A percentile compares a stretch with the other conserved stretches of the same genome.
phyloP scores from a whole-genome alignment of 2,329 filamentous ascomycete genomes.

The Hansfordia pulvinata region DNA sequence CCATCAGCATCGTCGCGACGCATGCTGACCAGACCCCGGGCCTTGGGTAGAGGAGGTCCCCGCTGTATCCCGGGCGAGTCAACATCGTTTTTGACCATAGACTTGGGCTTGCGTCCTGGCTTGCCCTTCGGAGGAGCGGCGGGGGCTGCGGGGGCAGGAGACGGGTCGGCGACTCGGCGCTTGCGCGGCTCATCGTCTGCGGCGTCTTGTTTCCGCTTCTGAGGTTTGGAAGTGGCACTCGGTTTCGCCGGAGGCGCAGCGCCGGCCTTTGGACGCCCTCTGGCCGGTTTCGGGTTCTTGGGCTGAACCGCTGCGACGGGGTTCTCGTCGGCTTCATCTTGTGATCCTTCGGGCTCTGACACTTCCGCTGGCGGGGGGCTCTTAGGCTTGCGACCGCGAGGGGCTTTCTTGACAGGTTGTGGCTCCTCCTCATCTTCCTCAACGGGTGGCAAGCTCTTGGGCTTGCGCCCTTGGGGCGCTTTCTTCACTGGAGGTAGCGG shows the following conservation, averaged over 20 bases:
- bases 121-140: conserved; percentile 17
- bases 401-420: conserved; percentile 5
- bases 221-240: no score
- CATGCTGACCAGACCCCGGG: conserved; percentile 38
- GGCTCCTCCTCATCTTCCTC: conserved; percentile 12
- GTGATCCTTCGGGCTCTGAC: conserved; percentile 5
- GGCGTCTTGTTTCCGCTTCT: no score
- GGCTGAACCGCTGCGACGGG: no score
- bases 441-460: conserved; percentile 8
- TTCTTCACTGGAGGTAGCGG: conserved; percentile 10
- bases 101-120: conserved; percentile 21
- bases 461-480: conserved; percentile 13
- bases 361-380: conserved; percentile 2
- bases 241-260: no score
- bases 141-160: no score
- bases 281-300: no score
- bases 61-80: conserved; percentile 35
- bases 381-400: conserved; percentile 1
- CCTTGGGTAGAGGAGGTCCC: conserved; percentile 40
- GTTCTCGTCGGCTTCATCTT: background rate
- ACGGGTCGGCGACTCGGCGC: no score
- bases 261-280: no score
- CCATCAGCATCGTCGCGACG: conserved; percentile 34
- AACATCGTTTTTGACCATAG: conserved; percentile 23
- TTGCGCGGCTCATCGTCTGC: no score